Conservation (phyloP, 164 flowering plant genomes). For the Vitis labrusca region DNA sequence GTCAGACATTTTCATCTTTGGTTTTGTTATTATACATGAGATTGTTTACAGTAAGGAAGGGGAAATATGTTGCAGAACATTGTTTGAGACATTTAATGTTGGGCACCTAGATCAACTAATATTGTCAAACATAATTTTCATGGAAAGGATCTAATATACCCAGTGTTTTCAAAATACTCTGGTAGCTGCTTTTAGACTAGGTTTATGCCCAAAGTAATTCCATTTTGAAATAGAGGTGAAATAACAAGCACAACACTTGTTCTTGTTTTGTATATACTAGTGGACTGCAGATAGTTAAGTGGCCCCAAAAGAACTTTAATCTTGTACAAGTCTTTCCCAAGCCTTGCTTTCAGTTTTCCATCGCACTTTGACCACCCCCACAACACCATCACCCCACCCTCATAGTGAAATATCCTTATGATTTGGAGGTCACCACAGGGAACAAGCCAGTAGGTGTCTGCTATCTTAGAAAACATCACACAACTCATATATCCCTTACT, state of each 20-base stretch:
- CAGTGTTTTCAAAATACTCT: background rate
- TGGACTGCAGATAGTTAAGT: background rate
- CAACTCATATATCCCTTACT: no score
- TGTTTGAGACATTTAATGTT: background rate
- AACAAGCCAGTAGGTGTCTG: background rate
- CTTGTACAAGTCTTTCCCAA: background rate
- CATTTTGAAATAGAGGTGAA: no score
- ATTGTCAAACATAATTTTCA: background rate
- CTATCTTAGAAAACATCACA: background rate
- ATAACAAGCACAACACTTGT: background rate
- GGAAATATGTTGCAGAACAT: background rate
- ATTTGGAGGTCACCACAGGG: background rate
- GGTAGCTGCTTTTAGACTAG: no score
- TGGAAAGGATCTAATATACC: background rate
- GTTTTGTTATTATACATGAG: background rate
- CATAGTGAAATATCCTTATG: no score
- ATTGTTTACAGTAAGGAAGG: background rate
- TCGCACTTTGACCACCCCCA: no score
- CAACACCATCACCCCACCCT: no score
- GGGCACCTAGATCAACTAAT: background rate
- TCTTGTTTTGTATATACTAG: background rate
- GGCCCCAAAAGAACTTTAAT: background rate
- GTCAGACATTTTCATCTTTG: constrained; percentile 9
- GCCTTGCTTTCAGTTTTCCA: background rate
- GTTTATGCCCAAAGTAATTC: no score